Conservation (phyloP, 371 early-diverging fungal species). For the Mucor indicus region DNA sequence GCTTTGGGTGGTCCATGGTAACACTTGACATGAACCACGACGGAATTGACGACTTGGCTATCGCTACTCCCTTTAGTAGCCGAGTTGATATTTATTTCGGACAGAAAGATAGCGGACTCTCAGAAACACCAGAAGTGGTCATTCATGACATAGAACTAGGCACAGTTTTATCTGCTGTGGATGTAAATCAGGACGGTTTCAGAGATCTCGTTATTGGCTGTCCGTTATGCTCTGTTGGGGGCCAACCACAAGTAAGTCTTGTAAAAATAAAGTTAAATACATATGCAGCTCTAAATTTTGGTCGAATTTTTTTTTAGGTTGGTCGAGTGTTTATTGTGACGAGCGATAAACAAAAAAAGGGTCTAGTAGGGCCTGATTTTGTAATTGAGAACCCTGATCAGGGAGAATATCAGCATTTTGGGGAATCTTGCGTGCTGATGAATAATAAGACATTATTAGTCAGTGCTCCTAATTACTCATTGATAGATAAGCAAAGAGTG, state of each 20-base stretch:
- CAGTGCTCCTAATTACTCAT: conserved; percentile 35
- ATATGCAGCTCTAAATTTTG: too few relatives aligned
- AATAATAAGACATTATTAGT: conserved; percentile 20
- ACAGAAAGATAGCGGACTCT: conserved; percentile 37
- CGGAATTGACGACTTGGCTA: conserved; percentile 83
- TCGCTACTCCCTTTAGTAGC: conserved; percentile 67
- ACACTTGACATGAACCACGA: conserved; percentile 81
- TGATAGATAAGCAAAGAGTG: conserved; percentile 11
- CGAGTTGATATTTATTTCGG: conserved; percentile 76
- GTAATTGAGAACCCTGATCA: conserved; percentile 17
- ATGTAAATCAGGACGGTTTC: conserved; percentile 66
- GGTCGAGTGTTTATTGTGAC: conserved; percentile 2
- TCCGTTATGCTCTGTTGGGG: conserved; percentile 46
- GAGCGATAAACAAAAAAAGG: neutral
- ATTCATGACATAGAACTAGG: conserved; percentile 56
- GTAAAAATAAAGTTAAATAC: too few relatives aligned
- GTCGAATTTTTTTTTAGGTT: neutral
- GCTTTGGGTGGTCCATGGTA: conserved; percentile 77
- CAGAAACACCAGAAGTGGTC: conserved; percentile 32
- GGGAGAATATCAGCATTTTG: conserved; percentile 35
- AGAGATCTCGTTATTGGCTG: conserved; percentile 71
- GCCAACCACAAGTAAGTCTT: conserved; percentile 30
- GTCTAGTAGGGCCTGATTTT: conserved; percentile 7
- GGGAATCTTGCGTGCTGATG: conserved; percentile 13
- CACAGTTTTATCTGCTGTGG: conserved; percentile 50